Base-by-base conservation (phyloP, 768 basidiomycete species). In the Agaricus subrufescens region DNA sequence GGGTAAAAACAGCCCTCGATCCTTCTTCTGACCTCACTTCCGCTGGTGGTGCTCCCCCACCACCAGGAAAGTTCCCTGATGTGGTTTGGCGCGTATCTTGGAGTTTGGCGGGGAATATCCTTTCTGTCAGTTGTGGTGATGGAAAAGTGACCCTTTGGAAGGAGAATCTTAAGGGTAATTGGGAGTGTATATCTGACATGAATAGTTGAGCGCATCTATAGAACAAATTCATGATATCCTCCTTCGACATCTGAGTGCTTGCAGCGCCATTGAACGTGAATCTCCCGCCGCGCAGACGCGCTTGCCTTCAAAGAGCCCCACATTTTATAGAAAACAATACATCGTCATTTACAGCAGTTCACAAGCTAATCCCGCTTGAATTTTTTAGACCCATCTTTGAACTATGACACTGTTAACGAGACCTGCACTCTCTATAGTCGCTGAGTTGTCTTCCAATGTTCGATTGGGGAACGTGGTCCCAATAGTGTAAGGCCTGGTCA, bases 61-160 rank as follows among this genome's bases (percentile, higher is more conserved):
- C 79, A 6, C 75, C 82, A 14, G 90, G 90, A 25, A 94, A 89
- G 68, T 98, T 98, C 75, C 91, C 93, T 1, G 96, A 98, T 67
- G 93, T 94, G 4, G 94, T 98, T 26, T 99, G 96, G 97, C 83
- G 95, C n/a, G 94, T 98, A 34, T 93, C 91, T 45, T 99, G 97
- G 97, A 95, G 92, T 61, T 80, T 98, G 26, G 92, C 95, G 1
- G 96, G 96, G 15, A 98, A 98, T 66, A 82, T 99, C 50, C 78
- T 99, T 46, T 95, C 95, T 0, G 97, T 98, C 44, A 94, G 92
- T 69, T 96, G 94, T 70, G 95, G 94, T 9, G 97, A 99, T 66
- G 96, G 97, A 11, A 98, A 97, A 72, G 96, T 99, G 23, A 94
- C 91, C 7, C 75, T 98, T 49, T 99, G 97, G 96, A 99, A 99